Percentiles rank a stretch among this genome's conserved stretches.
Evolutionary conservation across 805 yeast genomes (phyloP).

Genomic region (Nakazawaea ambrosiae): DNA sequence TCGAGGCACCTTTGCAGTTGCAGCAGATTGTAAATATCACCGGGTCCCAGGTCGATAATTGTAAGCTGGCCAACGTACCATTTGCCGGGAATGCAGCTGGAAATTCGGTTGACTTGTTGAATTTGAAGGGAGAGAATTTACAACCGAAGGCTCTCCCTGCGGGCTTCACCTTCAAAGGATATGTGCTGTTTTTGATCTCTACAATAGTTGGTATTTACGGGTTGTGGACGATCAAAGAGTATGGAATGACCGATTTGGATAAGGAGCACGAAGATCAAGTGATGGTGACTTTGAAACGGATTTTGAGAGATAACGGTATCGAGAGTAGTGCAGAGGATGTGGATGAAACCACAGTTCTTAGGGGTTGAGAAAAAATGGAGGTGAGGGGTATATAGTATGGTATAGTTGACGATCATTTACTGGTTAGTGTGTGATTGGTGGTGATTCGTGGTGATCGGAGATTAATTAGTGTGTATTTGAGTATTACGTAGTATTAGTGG

Average conservation of each 20-base stretch:
- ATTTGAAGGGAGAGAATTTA: conserved; percentile 50
- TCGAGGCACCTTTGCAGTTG: conserved; percentile 61
- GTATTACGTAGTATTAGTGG: too few relatives aligned
- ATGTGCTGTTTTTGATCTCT: conserved; percentile 52
- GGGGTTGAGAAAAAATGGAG: too few relatives aligned
- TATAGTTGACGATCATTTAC: too few relatives aligned
- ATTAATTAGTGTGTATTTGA: too few relatives aligned
- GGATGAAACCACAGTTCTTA: conserved; percentile 1
- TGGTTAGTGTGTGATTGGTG: too few relatives aligned
- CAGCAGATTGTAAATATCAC: conserved; percentile 36
- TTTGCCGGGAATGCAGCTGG: conserved; percentile 73
- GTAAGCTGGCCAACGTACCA: conserved; percentile 39
- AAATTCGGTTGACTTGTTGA: conserved; percentile 38
- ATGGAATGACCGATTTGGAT: conserved; percentile 59
- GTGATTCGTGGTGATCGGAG: too few relatives aligned
- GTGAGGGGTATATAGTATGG: too few relatives aligned
- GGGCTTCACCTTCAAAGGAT: conserved; percentile 69
- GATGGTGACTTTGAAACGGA: neutral
- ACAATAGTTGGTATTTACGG: conserved; percentile 54
- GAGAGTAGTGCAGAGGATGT: neutral
- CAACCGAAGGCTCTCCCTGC: conserved; percentile 59
- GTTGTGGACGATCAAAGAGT: conserved; percentile 47
- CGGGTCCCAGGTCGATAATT: conserved; percentile 40
- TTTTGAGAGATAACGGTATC: conserved; percentile 4
- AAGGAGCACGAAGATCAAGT: conserved; percentile 30